Percentiles rank a stretch among this genome's conserved stretches.
Evolutionary conservation across 768 basidiomycete species (phyloP).

Genomic region (Lentinula lateritia): DNA sequence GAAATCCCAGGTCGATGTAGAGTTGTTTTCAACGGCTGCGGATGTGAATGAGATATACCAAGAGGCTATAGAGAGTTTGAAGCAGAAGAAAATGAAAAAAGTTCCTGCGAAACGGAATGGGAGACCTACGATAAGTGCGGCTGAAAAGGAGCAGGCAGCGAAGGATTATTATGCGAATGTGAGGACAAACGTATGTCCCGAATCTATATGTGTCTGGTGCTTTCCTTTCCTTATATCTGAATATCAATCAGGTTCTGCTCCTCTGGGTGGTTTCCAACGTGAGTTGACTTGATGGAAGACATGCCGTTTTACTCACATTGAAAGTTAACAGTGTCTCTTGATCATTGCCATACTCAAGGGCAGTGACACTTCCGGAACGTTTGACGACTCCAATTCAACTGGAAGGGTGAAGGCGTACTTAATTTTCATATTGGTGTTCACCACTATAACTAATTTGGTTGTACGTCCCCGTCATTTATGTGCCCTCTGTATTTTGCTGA

Average conservation of each 20-base stretch:
- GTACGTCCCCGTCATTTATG: constrained; percentile 19
- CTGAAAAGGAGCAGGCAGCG: constrained; percentile 68
- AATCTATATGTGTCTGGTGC: no score
- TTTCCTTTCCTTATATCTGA: no score
- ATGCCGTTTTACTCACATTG: background rate
- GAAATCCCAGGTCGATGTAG: constrained; percentile 80
- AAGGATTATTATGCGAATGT: constrained; percentile 88
- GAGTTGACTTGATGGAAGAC: constrained; percentile 14
- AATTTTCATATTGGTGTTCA: constrained; percentile 75
- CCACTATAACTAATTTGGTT: constrained; percentile 71
- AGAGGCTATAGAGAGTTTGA: constrained; percentile 74
- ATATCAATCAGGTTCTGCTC: constrained; percentile 48
- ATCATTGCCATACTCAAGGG: constrained; percentile 65
- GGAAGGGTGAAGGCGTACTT: constrained; percentile 70
- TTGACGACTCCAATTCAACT: constrained; percentile 39
- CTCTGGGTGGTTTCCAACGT: constrained; percentile 86
- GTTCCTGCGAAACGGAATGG: constrained; percentile 14
- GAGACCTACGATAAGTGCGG: constrained; percentile 34
- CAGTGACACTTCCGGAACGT: constrained; percentile 51
- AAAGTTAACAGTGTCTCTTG: constrained; percentile 52
- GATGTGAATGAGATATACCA: constrained; percentile 83
- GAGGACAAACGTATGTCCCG: constrained; percentile 59
- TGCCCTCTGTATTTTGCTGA: background rate
- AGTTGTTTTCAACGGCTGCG: constrained; percentile 75
- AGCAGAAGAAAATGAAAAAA: constrained; percentile 34